Base-by-base conservation (phyloP, 345 rosid genomes). In the Hibiscus mutabilis region DNA sequence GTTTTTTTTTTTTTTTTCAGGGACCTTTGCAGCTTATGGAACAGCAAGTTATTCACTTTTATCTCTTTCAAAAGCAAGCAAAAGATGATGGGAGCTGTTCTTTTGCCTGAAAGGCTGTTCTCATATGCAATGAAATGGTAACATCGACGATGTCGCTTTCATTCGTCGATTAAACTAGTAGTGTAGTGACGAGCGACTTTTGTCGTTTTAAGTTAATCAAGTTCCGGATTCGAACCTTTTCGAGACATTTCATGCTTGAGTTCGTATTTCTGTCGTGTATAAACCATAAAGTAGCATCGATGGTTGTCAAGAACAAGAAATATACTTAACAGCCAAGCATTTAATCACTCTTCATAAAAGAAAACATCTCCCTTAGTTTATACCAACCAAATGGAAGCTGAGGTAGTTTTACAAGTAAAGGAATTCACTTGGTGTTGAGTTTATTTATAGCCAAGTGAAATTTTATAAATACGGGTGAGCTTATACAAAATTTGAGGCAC, bases 91-190 rank as follows among this genome's bases (percentile, higher is more conserved):
- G 25, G 47, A 53, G 25, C 14, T 60, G 60, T 56, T 55, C 40
- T 71, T 29, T 71, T 29, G 21, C 24, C 59, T 46, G 47, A 47
- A 49, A 72, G 69, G 33, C 60, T 72, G 68, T 51, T 65, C n/a
- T 13, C 33, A 29, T 18, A 72, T 62, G 18, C 69, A 47, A 29
- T 72, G 47, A 33, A 72, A 49, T 61, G 46, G 59, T 31, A 72
- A 65, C 61, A 61, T 47, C 75, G 51, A 19, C 75, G 19, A 47
- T 33, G 74, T 49, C 19, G 25, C 21, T 70, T 70, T 19, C 27
- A 2, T 58, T 35, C 5, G 12, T 40, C 13, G 12, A 40, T 40
- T 8, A 40, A 40, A 2, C 13, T 40, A 40, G 8, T 40, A 9
- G 44, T 40, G 12, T 40, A 9, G 12, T 10, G 44, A 40, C 13